These are phyloP conservation scores for Ogataea paradorogensis DNA, from an alignment of 805 yeast species.

Conservation along the genomic window DNA sequence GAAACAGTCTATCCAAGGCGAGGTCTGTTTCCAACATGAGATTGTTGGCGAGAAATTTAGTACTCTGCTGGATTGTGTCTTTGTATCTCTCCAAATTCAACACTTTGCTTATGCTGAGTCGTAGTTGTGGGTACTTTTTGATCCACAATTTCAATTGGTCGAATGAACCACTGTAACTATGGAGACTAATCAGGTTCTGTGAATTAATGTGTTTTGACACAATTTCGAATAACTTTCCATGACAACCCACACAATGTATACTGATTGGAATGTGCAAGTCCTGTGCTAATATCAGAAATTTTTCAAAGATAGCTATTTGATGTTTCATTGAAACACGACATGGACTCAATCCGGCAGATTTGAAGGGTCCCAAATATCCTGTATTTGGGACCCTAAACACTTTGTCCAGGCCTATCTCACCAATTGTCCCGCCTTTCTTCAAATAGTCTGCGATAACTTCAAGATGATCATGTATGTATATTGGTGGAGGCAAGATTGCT, in stretches of 20 bases:
- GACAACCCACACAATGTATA: conserved; percentile 82
- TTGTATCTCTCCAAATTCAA: conserved; percentile 24
- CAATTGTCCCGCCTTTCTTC: conserved; percentile 45
- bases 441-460: conserved; percentile 34
- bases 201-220: conserved; percentile 25
- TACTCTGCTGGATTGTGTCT: conserved; percentile 19
- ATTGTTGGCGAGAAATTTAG: conserved; percentile 26
- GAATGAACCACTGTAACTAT: conserved; percentile 80
- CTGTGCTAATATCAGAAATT: conserved; percentile 55
- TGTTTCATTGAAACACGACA: conserved; percentile 62
- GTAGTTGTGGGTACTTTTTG: conserved; percentile 38
- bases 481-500: conserved; percentile 59
- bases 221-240: conserved; percentile 54
- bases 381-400: conserved; percentile 61
- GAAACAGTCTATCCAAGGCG: conserved; percentile 27
- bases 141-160: conserved; percentile 61
- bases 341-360: conserved; percentile 16
- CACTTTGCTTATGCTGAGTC: conserved; percentile 30
- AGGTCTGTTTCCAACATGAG: conserved; percentile 56
- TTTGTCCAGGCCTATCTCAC: conserved; percentile 92
- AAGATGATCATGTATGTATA: conserved; percentile 38
- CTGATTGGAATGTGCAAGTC: conserved; percentile 53
- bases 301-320: conserved; percentile 52
- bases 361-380: conserved; percentile 47
- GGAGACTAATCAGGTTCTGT: conserved; percentile 54